Conservation (phyloP, 768 basidiomycete species). For the Dacryopinax primogenitus region DNA sequence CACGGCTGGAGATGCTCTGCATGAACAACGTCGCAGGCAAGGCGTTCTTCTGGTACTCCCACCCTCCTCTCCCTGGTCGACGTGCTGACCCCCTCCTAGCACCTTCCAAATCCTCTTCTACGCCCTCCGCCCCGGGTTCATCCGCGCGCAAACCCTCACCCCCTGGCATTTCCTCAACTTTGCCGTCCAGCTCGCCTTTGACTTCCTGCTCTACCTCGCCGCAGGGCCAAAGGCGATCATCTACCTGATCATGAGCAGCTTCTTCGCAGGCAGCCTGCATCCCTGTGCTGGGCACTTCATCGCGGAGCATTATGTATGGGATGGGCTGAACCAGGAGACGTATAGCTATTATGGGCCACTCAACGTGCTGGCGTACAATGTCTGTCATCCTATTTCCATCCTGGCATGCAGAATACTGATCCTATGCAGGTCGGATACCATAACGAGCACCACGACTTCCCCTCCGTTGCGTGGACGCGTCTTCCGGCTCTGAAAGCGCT, state of each 20-base stretch:
- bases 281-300: constrained; percentile 97
- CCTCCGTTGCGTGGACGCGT: constrained; percentile 89
- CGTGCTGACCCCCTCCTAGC: constrained; percentile 30
- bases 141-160: constrained; percentile 68
- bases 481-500: constrained; percentile 68
- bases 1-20: constrained; percentile 65
- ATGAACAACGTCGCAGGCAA: constrained; percentile 95
- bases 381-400: constrained; percentile 27
- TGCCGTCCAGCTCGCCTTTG: constrained; percentile 51
- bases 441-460: constrained; percentile 99
- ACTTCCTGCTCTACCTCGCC: constrained; percentile 48
- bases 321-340: constrained; percentile 84
- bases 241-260: constrained; percentile 78
- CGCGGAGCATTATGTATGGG: constrained; percentile 92
- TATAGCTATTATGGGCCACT: constrained; percentile 92
- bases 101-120: constrained; percentile 99
- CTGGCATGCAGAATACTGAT: constrained; percentile 9
- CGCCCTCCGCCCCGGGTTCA: constrained; percentile 86
- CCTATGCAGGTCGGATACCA: constrained; percentile 78
- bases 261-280: constrained; percentile 93
- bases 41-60: constrained; percentile 85
- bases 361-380: constrained; percentile 87
- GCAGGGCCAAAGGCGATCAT: constrained; percentile 38
- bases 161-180: constrained; percentile 79
- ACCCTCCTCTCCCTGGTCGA: background rate